Evolutionary conservation across 257 asterid species (phyloP).

Genomic region (Linaria vulgaris): DNA sequence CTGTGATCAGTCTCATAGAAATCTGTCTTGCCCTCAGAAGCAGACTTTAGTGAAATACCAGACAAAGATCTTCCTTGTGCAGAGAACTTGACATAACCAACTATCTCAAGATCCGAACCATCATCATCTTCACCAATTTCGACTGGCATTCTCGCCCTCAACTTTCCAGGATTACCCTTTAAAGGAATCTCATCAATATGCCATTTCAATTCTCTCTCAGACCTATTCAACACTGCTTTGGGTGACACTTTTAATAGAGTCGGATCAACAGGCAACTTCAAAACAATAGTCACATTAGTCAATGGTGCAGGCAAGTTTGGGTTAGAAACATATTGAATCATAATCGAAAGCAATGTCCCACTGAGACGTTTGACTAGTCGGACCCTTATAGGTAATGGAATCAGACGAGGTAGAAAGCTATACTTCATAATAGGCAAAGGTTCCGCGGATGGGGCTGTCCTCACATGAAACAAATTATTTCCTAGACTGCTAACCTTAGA

Average conservation of each 20-base stretch:
- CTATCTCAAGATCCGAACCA: conserved; percentile 71
- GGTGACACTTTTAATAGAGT: conserved; percentile 80
- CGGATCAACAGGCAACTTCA: conserved; percentile 90
- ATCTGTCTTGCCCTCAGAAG: conserved; percentile 79
- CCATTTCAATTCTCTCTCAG: conserved; percentile 90
- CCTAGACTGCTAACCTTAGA: conserved; percentile 84
- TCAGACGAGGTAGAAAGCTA: conserved; percentile 65
- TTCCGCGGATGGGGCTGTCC: conserved; percentile 69
- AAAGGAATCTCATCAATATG: conserved; percentile 79
- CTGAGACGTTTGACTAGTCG: conserved; percentile 83
- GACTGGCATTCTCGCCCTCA: conserved; percentile 86
- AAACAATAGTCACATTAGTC: conserved; percentile 66
- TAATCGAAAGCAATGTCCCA: conserved; percentile 87
- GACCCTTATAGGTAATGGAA: conserved; percentile 87
- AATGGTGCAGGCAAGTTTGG: conserved; percentile 77
- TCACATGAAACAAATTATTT: conserved; percentile 75
- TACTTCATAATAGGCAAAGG: conserved; percentile 78
- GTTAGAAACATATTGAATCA: conserved; percentile 80
- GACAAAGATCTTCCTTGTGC: conserved; percentile 71
- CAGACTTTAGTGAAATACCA: conserved; percentile 79
- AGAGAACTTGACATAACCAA: conserved; percentile 71
- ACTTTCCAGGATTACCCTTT: conserved; percentile 77
- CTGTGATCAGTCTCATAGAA: conserved; percentile 89
- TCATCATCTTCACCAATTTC: conserved; percentile 78
- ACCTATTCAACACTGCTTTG: conserved; percentile 85